phyloP scores from a whole-genome alignment of 1,139 yeast genomes.

The Sugiyamaella novakii region DNA sequence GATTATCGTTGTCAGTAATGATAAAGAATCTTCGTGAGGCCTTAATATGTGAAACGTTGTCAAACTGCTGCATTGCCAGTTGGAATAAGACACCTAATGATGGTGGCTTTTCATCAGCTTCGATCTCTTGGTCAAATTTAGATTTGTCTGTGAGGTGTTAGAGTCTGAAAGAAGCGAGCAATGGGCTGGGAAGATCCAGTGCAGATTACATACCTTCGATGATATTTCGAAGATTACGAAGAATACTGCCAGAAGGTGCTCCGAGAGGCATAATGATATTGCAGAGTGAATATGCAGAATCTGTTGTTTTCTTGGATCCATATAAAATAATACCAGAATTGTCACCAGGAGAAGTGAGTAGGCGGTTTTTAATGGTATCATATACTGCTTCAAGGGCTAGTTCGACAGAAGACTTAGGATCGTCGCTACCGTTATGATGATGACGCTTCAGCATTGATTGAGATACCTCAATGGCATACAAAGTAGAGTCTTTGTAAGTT shows the following conservation, averaged over 20 bases:
- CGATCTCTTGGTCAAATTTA: background rate
- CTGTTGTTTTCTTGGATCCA: slow-evolving; percentile 34
- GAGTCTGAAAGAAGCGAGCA: too few species aligned
- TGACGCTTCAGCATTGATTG: slow-evolving; percentile 34
- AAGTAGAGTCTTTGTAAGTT: slow-evolving; percentile 40
- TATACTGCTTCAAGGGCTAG: slow-evolving; percentile 39
- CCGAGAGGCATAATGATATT: slow-evolving; percentile 36
- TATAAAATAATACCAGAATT: slow-evolving; percentile 42
- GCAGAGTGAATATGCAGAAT: slow-evolving; percentile 28
- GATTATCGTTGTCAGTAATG: slow-evolving; percentile 64
- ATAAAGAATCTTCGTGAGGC: slow-evolving; percentile 47
- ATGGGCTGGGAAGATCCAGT: too few species aligned
- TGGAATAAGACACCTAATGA: slow-evolving; percentile 34
- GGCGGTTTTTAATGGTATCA: slow-evolving; percentile 37
- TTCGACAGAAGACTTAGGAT: slow-evolving; percentile 22
- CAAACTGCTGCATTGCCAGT: slow-evolving; percentile 36
- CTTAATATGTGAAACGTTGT: slow-evolving; percentile 26
- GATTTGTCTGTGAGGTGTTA: slow-evolving; percentile 5
- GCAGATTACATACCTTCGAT: slow-evolving; percentile 8
- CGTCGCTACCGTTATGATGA: slow-evolving; percentile 22
- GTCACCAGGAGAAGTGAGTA: slow-evolving; percentile 37
- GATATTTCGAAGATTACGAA: slow-evolving; percentile 8
- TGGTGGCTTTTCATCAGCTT: slow-evolving; percentile 5
- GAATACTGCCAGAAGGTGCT: slow-evolving; percentile 31
- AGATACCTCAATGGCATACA: slow-evolving; percentile 44